Conservation (phyloP, 345 rosid genomes). For the Rhodamnia rubescens region DNA sequence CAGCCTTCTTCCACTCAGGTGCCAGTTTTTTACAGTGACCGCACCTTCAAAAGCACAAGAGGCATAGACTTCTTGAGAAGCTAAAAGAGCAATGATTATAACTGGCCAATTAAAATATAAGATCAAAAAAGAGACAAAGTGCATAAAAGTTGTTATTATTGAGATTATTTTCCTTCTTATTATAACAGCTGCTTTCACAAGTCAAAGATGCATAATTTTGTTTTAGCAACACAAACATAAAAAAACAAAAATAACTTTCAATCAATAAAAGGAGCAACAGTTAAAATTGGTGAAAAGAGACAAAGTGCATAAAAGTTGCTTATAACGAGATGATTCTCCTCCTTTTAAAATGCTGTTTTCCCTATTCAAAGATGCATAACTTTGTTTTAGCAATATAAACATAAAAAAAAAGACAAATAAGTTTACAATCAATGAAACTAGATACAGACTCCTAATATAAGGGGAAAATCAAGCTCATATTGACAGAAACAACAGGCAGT, state of each 20-base stretch:
- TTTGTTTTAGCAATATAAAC: too few relatives aligned
- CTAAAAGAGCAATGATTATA: neutral
- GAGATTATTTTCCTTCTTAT: neutral
- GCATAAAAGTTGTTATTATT: neutral
- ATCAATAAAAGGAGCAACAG: neutral
- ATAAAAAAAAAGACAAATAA: too few relatives aligned
- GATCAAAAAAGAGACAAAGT: neutral
- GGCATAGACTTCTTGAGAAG: neutral
- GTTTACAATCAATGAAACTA: neutral
- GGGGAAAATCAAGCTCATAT: neutral
- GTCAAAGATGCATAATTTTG: neutral
- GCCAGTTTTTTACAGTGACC: conserved; percentile 95
- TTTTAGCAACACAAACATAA: neutral
- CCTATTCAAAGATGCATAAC: neutral
- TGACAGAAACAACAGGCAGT: neutral
- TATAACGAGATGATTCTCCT: neutral
- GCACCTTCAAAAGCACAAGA: conserved; percentile 45
- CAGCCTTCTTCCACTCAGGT: conserved; percentile 98
- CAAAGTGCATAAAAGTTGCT: neutral
- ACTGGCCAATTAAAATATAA: neutral
- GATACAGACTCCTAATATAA: neutral
- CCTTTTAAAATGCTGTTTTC: neutral
- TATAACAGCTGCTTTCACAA: neutral
- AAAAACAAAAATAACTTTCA: neutral
- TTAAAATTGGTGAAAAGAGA: neutral